phyloP scores from a whole-genome alignment of 306 rosid species.

The Morella rubra region DNA sequence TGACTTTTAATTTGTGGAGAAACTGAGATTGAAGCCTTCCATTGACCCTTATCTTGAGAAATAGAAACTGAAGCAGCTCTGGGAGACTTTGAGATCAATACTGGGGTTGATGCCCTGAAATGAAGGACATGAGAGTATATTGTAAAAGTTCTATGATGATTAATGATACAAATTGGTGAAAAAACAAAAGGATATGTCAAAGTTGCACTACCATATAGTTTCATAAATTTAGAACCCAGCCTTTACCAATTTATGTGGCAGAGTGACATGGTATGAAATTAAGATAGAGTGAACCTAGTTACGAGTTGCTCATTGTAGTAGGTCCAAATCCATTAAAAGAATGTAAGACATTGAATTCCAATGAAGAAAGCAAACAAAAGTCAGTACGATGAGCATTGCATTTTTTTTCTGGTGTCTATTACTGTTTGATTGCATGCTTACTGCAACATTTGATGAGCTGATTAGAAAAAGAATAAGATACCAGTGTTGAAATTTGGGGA shows the following conservation, averaged over 20 bases:
- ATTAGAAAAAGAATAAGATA: too few relatives aligned
- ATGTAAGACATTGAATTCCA: neutral
- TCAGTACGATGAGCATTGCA: neutral
- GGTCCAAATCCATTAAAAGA: neutral
- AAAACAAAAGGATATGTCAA: constrained; percentile 6
- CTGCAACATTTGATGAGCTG: neutral
- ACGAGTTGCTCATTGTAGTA: neutral
- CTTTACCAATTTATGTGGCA: neutral
- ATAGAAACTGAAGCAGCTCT: constrained; percentile 42
- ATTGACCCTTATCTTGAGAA: constrained; percentile 48
- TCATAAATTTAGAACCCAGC: constrained; percentile 8
- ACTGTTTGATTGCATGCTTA: neutral
- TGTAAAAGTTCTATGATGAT: neutral
- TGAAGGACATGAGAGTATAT: constrained; percentile 21
- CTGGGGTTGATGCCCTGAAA: constrained; percentile 58
- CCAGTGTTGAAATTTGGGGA: neutral
- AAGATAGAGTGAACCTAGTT: neutral
- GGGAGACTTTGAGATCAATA: constrained; percentile 44
- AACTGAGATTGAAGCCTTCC: constrained; percentile 42
- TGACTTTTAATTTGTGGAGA: constrained; percentile 54
- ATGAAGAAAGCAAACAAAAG: neutral
- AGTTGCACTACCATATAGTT: constrained; percentile 19
- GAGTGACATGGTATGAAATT: neutral
- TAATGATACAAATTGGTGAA: constrained; percentile 14
- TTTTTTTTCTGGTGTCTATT: neutral